These are phyloP conservation scores for Coniochaeta sp. DNA, from an alignment of 2,329 filamentous ascomycete genomes.

Conservation along the genomic window DNA sequence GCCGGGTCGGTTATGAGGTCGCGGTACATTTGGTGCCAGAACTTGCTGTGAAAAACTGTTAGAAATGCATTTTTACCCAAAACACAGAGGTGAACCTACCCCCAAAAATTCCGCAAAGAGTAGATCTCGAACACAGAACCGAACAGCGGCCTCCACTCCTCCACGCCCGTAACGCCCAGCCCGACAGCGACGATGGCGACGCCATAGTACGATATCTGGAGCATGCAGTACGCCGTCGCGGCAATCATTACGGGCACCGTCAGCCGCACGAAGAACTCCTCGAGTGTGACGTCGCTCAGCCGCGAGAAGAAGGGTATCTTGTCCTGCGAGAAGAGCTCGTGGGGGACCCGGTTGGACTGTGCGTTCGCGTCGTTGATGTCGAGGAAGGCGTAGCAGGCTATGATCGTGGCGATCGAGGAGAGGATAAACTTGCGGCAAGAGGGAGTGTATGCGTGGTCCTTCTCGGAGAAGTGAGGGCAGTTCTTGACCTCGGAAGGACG, in stretches of 20 bases:
- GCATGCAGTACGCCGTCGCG: not conserved
- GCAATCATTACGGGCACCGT: not conserved
- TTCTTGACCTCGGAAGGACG: conserved; percentile 1
- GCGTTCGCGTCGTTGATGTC: not conserved
- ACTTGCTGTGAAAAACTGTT: not conserved
- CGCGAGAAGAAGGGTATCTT: not conserved
- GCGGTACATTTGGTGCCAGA: conserved; percentile 1
- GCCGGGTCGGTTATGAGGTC: not conserved
- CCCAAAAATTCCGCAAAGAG: not conserved
- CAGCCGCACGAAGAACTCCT: not conserved
- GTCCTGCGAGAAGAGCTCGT: not conserved
- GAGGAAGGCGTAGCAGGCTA: not conserved
- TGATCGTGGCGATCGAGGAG: not conserved
- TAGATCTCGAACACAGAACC: not conserved
- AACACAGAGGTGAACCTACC: not conserved
- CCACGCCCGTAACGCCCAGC: not conserved
- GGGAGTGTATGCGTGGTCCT: not conserved
- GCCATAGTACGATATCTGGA: not conserved
- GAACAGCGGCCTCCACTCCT: not conserved
- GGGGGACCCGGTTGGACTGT: not conserved
- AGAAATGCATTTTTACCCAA: not conserved
- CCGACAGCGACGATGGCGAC: not conserved
- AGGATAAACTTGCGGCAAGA: not conserved
- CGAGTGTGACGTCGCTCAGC: not conserved
- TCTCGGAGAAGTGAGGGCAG: not conserved